phyloP scores from a whole-genome alignment of 2,329 filamentous ascomycete genomes.

The Calonectria montana region DNA sequence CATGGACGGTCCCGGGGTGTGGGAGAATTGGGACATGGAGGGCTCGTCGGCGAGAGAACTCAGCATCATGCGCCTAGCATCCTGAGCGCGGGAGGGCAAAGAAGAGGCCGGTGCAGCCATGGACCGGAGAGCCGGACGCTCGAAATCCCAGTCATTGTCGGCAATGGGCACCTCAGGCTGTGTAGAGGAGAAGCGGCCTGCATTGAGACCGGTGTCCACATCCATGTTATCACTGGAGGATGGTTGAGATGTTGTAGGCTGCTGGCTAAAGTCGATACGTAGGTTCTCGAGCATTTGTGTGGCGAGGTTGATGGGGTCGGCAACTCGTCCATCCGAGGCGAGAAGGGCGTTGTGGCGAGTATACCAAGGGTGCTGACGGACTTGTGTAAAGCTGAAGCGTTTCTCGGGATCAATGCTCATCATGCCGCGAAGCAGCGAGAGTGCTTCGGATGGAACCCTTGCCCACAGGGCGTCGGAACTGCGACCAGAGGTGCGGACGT shows the following conservation, averaged over 20 bases:
- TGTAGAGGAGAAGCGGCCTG: conserved; percentile 75
- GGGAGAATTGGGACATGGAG: conserved; percentile 86
- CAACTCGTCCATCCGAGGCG: conserved; percentile 76
- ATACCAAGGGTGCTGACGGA: conserved; percentile 95
- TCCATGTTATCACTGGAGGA: conserved; percentile 72
- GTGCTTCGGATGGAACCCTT: conserved; percentile 76
- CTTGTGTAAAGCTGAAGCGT: conserved; percentile 86
- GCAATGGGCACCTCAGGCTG: conserved; percentile 84
- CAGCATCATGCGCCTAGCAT: conserved; percentile 57
- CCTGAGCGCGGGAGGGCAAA: conserved; percentile 45
- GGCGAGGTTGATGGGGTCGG: conserved; percentile 86
- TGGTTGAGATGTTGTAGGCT: conserved; percentile 64
- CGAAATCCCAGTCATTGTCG: conserved; percentile 88
- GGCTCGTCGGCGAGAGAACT: conserved; percentile 86
- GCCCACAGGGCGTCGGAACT: conserved; percentile 89
- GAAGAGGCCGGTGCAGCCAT: conserved; percentile 55
- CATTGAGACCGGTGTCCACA: conserved; percentile 65
- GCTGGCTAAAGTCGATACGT: conserved; percentile 85
- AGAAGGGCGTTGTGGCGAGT: conserved; percentile 85
- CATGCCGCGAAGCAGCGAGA: conserved; percentile 92
- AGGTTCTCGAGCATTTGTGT: conserved; percentile 94
- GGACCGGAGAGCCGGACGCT: conserved; percentile 74
- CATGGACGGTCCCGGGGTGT: conserved; percentile 80
- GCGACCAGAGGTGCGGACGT: conserved; percentile 80
- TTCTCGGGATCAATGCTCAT: conserved; percentile 80